Evolutionary conservation across 2,329 filamentous ascomycete genomes (phyloP), one percentile per base, ranked within the genome.

Genomic region (Verticillium alfalfae): DNA sequence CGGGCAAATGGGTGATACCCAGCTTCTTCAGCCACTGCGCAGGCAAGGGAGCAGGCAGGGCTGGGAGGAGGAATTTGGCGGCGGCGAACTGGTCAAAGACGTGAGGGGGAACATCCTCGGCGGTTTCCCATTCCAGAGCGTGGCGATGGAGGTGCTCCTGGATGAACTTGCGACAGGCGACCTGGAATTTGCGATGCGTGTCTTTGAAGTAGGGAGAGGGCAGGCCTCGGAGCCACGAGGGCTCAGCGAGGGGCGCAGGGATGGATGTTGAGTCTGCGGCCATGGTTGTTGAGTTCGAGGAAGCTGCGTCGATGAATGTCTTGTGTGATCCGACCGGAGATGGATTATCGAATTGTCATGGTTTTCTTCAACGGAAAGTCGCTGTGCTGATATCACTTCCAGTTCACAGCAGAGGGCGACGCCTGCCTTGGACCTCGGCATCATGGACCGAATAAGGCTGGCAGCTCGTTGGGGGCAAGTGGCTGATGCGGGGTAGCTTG

Each of bases 131-230:
- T 54, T 92, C 88, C 57, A 88, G 74, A 0, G 86, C 87, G 67
- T 88, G 75, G 39, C 82, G 78, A 58, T 84, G 76, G 6, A 92
- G 76, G 68, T 92, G 78, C 67, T 89, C 79, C 58, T 83, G 79
- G 56, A 90, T 78, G 71, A 92, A 92, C 6, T 79, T 81, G 39
- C 88, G 86, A 70, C 87, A 88, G 65, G 83, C 84, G 70, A 86
- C 84, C 71, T 93, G 89, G 79, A 87, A 91, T 69, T 76, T 77
- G 15, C 79, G 77, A 70, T 92, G 89, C 4, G 86, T 85, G 3
- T 83, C 79, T 31, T 83, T 87, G 76, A 90, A 90, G 76, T 91
- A 90, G 13, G 89, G 86, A 0, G 87, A 90, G 0, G 89, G 90
- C 2, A 91, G 78, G 59, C 88, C 88, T 67, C 79, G 80, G 56